Evolutionary conservation across 2,329 filamentous ascomycete genomes (phyloP), one percentile per base, ranked within the genome.

Genomic region (Paramyrothecium roridum): DNA sequence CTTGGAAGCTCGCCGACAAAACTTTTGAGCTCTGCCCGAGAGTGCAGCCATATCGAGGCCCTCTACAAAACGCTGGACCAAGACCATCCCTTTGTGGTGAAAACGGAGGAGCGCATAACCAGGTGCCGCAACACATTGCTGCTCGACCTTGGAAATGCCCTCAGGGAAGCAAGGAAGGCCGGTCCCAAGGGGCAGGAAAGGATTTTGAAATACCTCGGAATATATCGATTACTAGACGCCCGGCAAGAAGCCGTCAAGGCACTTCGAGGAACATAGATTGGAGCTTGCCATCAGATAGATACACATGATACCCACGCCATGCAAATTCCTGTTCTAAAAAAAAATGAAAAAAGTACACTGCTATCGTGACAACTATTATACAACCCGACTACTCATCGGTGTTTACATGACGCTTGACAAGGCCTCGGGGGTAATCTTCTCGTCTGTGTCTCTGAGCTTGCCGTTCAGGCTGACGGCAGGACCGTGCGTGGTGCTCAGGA

Each of bases 391-490:
- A 33, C 49, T 50, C 52, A 33, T 50, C 55, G 37, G 46, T 53
- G 46, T 57, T 75, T 80, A 83, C 78, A 84, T 85, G 57, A 78
- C 75, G 21, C 76, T 77, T 52, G 78, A 74, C 63, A 88, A 66
- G 58, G 82, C 73, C 48, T 75, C 78, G 23, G 80, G 75, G 48
- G 78, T 76, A 50, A 88, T 70, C 51, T 74, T 76, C 57, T 84
- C 84, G 57, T 84, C 80, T 4, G 81, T 78, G 53, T 87, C 79
- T 65, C 76, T 85, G 71, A 95, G 89, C 54, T 88, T 85, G 55
- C 93, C 93, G 69, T 84, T 96, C 70, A 99, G 75, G 69, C 87
- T 91, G 77, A 99, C 85, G 0, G 91, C 93, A 1, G 95, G 93
- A 2, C 89, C 87, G 67, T 95, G 82, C 8, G 93, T 96, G 13